These are phyloP conservation scores for Paramecium tetraurelia DNA, from an alignment of 73 alveolate genomes.

Conservation along the genomic window DNA sequence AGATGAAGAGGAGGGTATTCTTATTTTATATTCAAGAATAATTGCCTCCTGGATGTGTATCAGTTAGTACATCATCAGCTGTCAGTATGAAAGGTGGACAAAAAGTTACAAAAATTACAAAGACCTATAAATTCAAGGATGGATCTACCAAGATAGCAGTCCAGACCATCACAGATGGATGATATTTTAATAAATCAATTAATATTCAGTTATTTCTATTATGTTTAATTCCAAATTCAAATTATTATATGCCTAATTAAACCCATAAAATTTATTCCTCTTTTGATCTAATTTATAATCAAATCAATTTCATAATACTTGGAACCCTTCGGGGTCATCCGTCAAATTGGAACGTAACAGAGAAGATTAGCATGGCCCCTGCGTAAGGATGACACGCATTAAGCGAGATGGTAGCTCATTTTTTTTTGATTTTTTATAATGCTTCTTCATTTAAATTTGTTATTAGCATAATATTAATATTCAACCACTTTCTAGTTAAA, in stretches of 20 bases:
- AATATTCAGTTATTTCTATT: neutral
- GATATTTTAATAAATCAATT: neutral
- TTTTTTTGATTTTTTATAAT: neutral
- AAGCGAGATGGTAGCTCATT: slow-evolving; percentile 62
- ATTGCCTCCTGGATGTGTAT: slow-evolving; percentile 28
- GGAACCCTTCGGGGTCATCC: slow-evolving; percentile 63
- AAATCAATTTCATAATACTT: neutral
- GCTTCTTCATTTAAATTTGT: neutral
- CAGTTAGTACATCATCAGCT: neutral
- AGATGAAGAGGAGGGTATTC: neutral
- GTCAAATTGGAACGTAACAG: slow-evolving; percentile 99
- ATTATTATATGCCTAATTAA: neutral
- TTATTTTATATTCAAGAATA: neutral
- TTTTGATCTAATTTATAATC: neutral
- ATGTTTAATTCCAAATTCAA: neutral
- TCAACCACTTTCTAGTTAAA: neutral
- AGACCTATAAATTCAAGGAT: slow-evolving; percentile 35
- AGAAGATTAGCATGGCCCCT: slow-evolving; percentile 99
- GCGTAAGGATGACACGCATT: slow-evolving; percentile 99
- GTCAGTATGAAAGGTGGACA: neutral
- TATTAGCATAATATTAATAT: no score
- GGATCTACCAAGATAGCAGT: slow-evolving; percentile 43
- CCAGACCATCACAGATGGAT: neutral
- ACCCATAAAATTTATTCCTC: neutral
- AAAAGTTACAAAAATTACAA: neutral